Percentiles rank a stretch among this genome's conserved stretches.
Evolutionary conservation across 1,284 basidiomycete genomes (phyloP).

Genomic region (Sporisorium scitamineum): DNA sequence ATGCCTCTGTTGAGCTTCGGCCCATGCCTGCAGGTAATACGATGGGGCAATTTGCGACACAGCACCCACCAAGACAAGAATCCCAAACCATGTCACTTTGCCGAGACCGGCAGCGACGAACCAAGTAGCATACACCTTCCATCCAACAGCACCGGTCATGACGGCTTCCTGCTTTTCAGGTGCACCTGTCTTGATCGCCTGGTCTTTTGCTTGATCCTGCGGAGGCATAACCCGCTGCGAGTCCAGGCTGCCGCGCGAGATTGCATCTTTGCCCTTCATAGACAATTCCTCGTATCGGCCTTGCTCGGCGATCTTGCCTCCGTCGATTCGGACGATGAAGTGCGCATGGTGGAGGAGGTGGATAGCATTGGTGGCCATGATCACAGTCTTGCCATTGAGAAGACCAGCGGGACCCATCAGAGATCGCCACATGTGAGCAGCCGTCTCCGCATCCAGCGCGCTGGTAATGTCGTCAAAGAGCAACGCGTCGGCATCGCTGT

Average conservation of each 20-base stretch:
- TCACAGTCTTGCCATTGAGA: constrained; percentile 45
- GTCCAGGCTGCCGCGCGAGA: constrained; percentile 47
- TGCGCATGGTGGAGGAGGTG: constrained; percentile 47
- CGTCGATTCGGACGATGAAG: constrained; percentile 46
- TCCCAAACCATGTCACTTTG: constrained; percentile 12
- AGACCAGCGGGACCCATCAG: constrained; percentile 47
- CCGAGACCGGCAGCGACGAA: constrained; percentile 24
- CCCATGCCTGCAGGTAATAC: constrained; percentile 46
- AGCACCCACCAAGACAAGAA: neutral
- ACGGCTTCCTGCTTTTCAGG: constrained; percentile 42
- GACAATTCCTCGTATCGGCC: constrained; percentile 48
- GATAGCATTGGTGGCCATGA: constrained; percentile 58
- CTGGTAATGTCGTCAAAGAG: constrained; percentile 67
- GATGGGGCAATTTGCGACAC: neutral
- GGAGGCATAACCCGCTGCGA: constrained; percentile 23
- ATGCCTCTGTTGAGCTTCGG: constrained; percentile 24
- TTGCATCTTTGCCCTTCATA: constrained; percentile 51
- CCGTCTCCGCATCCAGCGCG: constrained; percentile 75
- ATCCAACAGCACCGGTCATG: constrained; percentile 38
- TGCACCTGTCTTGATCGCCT: constrained; percentile 19
- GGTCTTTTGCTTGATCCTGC: constrained; percentile 8
- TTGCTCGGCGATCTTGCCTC: constrained; percentile 48
- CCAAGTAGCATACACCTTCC: constrained; percentile 32
- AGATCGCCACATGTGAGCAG: constrained; percentile 71
- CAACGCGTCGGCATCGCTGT: constrained; percentile 57